Evolutionary conservation across 768 basidiomycete species (phyloP), one percentile per base, ranked within the genome.

Genomic region (Coprinopsis marcescibilis): DNA sequence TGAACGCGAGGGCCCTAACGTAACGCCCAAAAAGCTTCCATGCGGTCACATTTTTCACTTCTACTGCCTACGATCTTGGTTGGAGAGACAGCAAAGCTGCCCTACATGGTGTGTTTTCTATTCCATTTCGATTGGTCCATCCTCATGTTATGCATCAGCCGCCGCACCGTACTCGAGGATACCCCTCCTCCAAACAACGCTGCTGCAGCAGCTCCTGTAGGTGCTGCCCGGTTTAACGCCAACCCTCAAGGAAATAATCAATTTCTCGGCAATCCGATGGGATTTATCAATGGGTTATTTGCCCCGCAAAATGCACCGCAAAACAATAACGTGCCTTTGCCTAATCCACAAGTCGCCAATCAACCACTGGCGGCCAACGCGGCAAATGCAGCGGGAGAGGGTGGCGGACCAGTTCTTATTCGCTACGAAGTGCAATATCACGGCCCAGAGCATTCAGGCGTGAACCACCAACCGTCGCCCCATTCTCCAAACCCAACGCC

Each of bases 31-130:
- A 70, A 94, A 91, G 61, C 71, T 99, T 19, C 90, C 87, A 7
- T 99, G 96, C 66, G 94, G 94, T 1, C 96, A 99, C 63, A 83
- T 96, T 34, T 99, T 99, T 70, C 96, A 99, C 66, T 95, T 97
- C 63, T 83, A 97, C 59, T 99, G 96, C 65, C 76, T 99, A 52
- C 78, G 92, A 32, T 94, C 91, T 17, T 99, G 96, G 96, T 76
- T 99, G 21, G 96, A 99, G 65, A 78, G 96, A 35, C 96, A 99
- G 63, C 96, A 98, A 65, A 98, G 89, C 56, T 99, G 96, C 63
- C 96, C 96, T 1, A 99, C 96, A 33, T 99, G 95, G 95, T 95
- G 41, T 65, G 84, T 64, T 17, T 47, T 48, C 40, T 19, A 30
- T 32, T 13, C 24, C 3, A 25, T 34, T 19, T 34, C 12, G 30